phyloP scores from a whole-genome alignment of 2,329 filamentous ascomycete species.

The Didymella pomorum region DNA sequence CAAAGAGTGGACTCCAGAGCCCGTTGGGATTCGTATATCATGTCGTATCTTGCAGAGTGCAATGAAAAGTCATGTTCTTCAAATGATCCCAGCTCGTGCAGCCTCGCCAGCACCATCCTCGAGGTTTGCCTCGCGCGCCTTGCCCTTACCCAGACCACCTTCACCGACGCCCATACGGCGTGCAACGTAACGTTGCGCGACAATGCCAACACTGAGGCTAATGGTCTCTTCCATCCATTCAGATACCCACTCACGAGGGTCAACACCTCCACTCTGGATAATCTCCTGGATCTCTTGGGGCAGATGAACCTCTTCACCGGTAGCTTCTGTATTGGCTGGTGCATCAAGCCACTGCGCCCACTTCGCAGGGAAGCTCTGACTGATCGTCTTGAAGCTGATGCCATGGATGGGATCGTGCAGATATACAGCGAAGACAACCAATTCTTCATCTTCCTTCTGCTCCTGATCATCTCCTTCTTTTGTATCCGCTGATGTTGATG shows the following conservation, averaged over 20 bases:
- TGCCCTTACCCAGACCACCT: constrained; percentile 69
- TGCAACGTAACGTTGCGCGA: constrained; percentile 95
- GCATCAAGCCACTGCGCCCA: constrained; percentile 94
- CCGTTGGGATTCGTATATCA: constrained; percentile 4
- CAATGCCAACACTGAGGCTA: constrained; percentile 77
- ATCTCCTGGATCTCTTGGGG: constrained; percentile 90
- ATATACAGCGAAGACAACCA: constrained; percentile 78
- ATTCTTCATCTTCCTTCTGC: constrained; percentile 67
- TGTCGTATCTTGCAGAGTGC: constrained; percentile 11
- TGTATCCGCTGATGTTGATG: constrained; percentile 63
- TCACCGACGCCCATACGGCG: constrained; percentile 95
- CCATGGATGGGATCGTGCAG: constrained; percentile 89
- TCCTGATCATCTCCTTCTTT: constrained; percentile 61
- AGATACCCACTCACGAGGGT: constrained; percentile 95
- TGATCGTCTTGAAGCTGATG: constrained; percentile 84
- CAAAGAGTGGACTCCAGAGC: neutral
- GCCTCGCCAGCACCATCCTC: constrained; percentile 68
- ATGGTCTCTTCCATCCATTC: constrained; percentile 96
- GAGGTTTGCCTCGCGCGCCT: constrained; percentile 62
- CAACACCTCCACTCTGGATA: constrained; percentile 75
- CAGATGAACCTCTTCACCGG: constrained; percentile 62
- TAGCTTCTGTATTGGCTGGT: constrained; percentile 39
- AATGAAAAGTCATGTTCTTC: constrained; percentile 7
- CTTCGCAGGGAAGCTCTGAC: constrained; percentile 80
- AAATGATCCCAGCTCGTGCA: constrained; percentile 61